These are phyloP conservation scores for Davidsoniella eucalypti DNA, from an alignment of 2,329 filamentous ascomycete species.

Conservation along the genomic window DNA sequence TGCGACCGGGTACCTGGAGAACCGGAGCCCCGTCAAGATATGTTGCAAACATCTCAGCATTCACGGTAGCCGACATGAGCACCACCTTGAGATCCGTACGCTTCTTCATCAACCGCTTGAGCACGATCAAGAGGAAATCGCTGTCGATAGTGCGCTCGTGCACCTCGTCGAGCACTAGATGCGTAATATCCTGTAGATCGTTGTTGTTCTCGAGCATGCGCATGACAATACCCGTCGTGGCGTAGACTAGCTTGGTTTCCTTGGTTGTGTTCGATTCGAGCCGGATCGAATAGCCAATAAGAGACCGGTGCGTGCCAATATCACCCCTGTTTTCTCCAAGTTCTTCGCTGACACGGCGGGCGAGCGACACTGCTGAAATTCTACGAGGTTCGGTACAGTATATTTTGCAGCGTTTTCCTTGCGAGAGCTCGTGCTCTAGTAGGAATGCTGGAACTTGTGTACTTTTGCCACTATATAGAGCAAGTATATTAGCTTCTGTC, in stretches of 20 bases:
- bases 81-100: conserved; percentile 79
- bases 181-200: conserved; percentile 76
- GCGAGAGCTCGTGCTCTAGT: conserved; percentile 69
- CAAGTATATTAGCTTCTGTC: background rate
- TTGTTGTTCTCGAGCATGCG: conserved; percentile 87
- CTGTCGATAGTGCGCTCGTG: conserved; percentile 94
- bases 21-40: conserved; percentile 79
- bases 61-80: conserved; percentile 94
- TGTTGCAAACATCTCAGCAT: conserved; percentile 76
- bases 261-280: conserved; percentile 73
- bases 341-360: conserved; percentile 84
- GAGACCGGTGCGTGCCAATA: conserved; percentile 63
- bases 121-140: conserved; percentile 83
- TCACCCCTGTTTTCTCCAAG: conserved; percentile 72
- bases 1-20: conserved; percentile 78
- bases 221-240: conserved; percentile 86
- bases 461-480: conserved; percentile 58
- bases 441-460: conserved; percentile 94
- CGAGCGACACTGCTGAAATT: conserved; percentile 90
- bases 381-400: conserved; percentile 91
- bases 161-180: conserved; percentile 92
- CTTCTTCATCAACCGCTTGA: conserved; percentile 62
- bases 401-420: conserved; percentile 72
- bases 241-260: conserved; percentile 75
- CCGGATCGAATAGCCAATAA: conserved; percentile 89